These are phyloP conservation scores for Aspergillus versicolor DNA, from an alignment of 2,329 filamentous ascomycete genomes.

Conservation along the genomic window DNA sequence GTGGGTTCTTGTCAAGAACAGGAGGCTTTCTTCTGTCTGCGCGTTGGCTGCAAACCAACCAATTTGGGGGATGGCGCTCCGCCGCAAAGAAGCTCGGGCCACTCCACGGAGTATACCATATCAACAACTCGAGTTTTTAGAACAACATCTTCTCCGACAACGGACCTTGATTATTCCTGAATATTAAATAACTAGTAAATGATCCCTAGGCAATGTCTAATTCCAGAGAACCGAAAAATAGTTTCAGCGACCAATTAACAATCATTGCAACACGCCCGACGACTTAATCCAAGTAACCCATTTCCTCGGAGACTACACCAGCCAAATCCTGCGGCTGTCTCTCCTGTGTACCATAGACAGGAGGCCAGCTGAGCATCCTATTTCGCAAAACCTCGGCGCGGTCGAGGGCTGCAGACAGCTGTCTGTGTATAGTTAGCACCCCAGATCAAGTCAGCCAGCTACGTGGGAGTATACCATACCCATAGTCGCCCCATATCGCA, in stretches of 20 bases:
- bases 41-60: conserved; percentile 10
- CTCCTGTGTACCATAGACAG: conserved; percentile 46
- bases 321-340: conserved; percentile 45
- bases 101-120: conserved; percentile 16
- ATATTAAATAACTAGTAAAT: neutral
- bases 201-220: neutral
- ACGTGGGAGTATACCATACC: conserved; percentile 48
- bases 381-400: conserved; percentile 50
- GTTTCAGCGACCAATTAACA: neutral
- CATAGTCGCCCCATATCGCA: conserved; percentile 67
- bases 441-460: neutral
- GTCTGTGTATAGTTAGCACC: conserved; percentile 31
- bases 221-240: neutral
- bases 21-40: conserved; percentile 9
- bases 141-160: neutral
- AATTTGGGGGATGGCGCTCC: neutral
- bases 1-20: conserved; percentile 6
- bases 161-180: neutral
- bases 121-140: neutral
- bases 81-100: conserved; percentile 34
- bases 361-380: conserved; percentile 50
- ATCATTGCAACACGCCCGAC: neutral
- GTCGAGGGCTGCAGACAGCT: conserved; percentile 48
- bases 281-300: conserved; percentile 54
- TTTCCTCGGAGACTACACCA: conserved; percentile 57